Base-by-base conservation (phyloP, 331 rosid species). In the Rhamnella rubrinervis region DNA sequence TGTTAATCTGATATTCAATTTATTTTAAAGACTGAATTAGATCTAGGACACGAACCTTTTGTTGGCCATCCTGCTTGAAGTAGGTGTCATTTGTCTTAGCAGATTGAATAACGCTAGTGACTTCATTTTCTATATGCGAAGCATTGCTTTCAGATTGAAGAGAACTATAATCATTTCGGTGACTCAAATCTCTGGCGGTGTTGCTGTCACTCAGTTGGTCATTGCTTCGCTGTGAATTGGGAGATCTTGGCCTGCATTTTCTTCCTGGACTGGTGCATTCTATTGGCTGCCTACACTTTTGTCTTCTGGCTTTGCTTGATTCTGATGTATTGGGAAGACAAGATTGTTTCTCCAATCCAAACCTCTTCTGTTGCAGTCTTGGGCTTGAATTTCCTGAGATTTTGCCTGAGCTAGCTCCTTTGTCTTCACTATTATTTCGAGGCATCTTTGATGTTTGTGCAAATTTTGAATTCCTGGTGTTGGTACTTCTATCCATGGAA, bases 321-420 rank as follows among this genome's bases (percentile, higher is more conserved):
- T 79, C 84, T 28, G 82, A 81, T 65, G 85, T 55, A 62, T 67
- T 75, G 63, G 61, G 52, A 18, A 84, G 86, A 35, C 73, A 73
- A 46, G 91, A 85, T 77, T 82, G 85, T 85, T 78, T 90, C 67
- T 88, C 96, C 82, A 79, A 46, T 31, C 83, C 91, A 69, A 79
- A 68, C 76, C 77, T 84, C 66, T 84, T 84, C 18, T 75, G 77
- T 61, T 79, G 88, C 55, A 71, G 49, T 79, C 88, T 85, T 4
- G 95, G 92, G 88, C 96, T 88, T 19, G 72, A 72, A 20, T 75
- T 59, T 61, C 72, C 79, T 62, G 83, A 65, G 66, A 61, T 78
- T 69, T 59, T 68, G 25, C 80, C 73, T 41, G 82, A 67, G 78
- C 65, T 75, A 21, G 35, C 66, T n/a, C 72, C 66, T 59, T 70